phyloP scores from a whole-genome alignment of 2,329 filamentous ascomycete species.

The Fusarium udum region DNA sequence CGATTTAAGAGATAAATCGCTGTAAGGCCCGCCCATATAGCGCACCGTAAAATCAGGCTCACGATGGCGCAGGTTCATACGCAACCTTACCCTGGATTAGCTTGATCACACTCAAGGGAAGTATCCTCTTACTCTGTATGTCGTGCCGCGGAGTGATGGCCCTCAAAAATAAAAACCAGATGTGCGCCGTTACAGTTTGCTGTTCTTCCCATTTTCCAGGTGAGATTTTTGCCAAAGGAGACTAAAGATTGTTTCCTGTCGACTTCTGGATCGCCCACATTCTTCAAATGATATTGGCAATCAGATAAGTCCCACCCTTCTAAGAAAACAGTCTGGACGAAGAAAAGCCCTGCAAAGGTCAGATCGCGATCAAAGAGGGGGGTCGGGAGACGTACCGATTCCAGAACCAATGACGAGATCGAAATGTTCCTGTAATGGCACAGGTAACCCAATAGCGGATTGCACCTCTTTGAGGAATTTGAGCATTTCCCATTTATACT shows the following conservation, averaged over 20 bases:
- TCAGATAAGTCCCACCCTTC: not conserved
- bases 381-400: not conserved
- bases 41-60: not conserved
- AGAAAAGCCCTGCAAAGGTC: not conserved
- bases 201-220: not conserved
- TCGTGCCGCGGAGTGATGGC: not conserved
- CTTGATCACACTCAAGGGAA: not conserved
- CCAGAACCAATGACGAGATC: not conserved
- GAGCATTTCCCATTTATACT: not conserved
- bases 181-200: not conserved
- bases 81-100: not conserved
- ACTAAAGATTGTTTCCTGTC: not conserved
- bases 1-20: not conserved
- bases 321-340: not conserved
- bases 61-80: not conserved
- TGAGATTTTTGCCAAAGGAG: not conserved
- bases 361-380: not conserved
- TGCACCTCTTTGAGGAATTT: not conserved
- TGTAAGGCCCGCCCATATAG: not conserved
- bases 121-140: not conserved
- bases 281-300: constrained; percentile 1
- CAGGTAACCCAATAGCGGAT: not conserved
- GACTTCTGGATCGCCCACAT: not conserved
- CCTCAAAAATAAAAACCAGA: not conserved
- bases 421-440: not conserved